Percentiles rank a stretch among this genome's conserved stretches.
These are phyloP conservation scores for Kodamaea nitidulidarum DNA, from an alignment of 805 yeast species.

Conservation along the genomic window DNA sequence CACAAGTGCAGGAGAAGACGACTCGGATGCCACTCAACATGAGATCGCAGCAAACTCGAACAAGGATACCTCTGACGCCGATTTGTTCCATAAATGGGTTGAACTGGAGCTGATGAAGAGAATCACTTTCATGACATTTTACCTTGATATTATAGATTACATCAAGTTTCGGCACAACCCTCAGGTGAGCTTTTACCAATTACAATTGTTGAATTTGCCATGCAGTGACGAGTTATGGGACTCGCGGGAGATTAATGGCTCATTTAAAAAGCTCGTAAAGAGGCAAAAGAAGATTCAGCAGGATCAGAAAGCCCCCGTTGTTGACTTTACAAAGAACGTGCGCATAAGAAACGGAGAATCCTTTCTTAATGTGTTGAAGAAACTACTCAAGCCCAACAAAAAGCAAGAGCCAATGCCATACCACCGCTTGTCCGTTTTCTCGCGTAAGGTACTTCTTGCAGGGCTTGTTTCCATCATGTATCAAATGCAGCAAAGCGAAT, in stretches of 20 bases:
- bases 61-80: conserved; percentile 24
- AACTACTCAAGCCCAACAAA: conserved; percentile 50
- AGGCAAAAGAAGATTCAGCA: conserved; percentile 29
- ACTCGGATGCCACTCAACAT: conserved; percentile 17
- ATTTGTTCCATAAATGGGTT: conserved; percentile 63
- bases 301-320: not conserved
- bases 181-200: conserved; percentile 34
- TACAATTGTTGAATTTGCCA: conserved; percentile 38
- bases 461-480: conserved; percentile 65
- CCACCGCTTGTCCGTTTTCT: conserved; percentile 42
- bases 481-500: conserved; percentile 69
- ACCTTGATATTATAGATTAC: conserved; percentile 74
- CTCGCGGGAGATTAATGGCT: conserved; percentile 34
- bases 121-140: conserved; percentile 76
- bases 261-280: conserved; percentile 35
- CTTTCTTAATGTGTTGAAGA: conserved; percentile 56
- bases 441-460: conserved; percentile 61
- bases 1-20: conserved; percentile 36
- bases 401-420: conserved; percentile 13
- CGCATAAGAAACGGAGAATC: conserved; percentile 19
- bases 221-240: conserved; percentile 43
- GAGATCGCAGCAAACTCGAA: conserved; percentile 11
- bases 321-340: not conserved
- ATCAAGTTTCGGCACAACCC: conserved; percentile 73
- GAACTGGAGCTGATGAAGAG: conserved; percentile 76